Evolutionary conservation across 108 stramenopile genomes (phyloP).

Genomic region (Nannochloropsis granulata): DNA sequence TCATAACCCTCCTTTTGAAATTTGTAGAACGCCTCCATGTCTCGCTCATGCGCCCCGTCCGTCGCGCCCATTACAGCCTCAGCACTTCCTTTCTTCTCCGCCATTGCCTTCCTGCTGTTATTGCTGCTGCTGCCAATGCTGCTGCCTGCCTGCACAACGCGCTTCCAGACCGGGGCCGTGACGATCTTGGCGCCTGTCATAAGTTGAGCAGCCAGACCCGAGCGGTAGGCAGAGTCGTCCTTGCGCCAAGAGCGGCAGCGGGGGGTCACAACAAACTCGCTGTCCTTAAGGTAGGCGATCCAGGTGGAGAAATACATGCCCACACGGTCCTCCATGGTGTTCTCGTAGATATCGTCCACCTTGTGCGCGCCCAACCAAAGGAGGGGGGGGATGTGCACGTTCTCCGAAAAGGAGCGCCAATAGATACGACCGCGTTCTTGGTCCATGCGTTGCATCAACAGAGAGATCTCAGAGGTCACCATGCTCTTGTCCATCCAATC

Average conservation of each 20-base stretch:
- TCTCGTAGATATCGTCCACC: slow-evolving; percentile 1
- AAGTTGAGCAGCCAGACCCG: background rate
- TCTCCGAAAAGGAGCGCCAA: slow-evolving; percentile 20
- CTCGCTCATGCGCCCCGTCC: slow-evolving; percentile 4
- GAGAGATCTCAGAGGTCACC: slow-evolving; percentile 1
- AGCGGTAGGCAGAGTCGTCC: background rate
- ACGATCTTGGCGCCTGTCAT: slow-evolving; percentile 23
- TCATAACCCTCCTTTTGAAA: slow-evolving; percentile 35
- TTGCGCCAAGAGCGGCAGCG: background rate
- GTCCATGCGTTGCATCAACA: slow-evolving; percentile 2
- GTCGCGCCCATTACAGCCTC: background rate
- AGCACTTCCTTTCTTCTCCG: background rate
- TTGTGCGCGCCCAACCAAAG: slow-evolving; percentile 5
- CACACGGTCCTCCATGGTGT: slow-evolving; percentile 22
- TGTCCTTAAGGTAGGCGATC: slow-evolving; percentile 19
- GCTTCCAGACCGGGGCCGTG: slow-evolving; percentile 8
- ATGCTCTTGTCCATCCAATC: slow-evolving; percentile 25
- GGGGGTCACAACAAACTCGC: background rate
- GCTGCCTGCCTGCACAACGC: background rate
- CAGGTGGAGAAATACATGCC: slow-evolving; percentile 35
- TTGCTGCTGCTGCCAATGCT: background rate
- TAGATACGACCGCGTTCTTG: slow-evolving; percentile 3
- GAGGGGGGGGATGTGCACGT: slow-evolving; percentile 17
- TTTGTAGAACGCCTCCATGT: slow-evolving; percentile 28
- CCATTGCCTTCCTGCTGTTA: too few species aligned